Conservation (phyloP, 257 asterid genomes). For the Petunia axillaris region DNA sequence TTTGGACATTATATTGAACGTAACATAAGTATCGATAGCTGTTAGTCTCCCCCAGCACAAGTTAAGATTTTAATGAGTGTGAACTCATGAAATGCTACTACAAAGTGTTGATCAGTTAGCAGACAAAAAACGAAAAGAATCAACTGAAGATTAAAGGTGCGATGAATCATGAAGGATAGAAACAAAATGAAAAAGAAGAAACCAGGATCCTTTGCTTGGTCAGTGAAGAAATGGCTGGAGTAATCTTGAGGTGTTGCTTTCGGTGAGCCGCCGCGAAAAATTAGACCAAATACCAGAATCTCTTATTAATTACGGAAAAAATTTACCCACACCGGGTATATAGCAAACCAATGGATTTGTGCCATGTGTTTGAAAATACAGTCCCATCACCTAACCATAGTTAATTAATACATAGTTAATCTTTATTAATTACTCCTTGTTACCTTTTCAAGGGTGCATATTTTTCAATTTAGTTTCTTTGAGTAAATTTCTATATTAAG, state of each 20-base stretch:
- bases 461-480: too few relatives aligned
- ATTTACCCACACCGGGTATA: too few relatives aligned
- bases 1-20: background rate
- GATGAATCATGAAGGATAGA: background rate
- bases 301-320: background rate
- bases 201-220: constrained; percentile 12
- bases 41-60: too few relatives aligned
- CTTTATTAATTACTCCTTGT: too few relatives aligned
- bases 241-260: constrained; percentile 28
- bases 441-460: too few relatives aligned
- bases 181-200: background rate
- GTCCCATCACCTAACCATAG: too few relatives aligned
- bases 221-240: background rate
- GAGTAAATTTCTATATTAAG: too few relatives aligned
- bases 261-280: constrained; percentile 49
- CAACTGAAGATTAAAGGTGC: background rate
- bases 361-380: too few relatives aligned
- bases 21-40: too few relatives aligned
- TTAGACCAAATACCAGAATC: background rate
- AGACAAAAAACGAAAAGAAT: background rate
- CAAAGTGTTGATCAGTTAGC: background rate
- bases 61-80: constrained; percentile 4
- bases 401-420: too few relatives aligned
- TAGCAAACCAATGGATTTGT: too few relatives aligned
- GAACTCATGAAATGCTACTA: background rate